Conservation (phyloP, 306 rosid genomes). For the Gynostemma pentaphyllum region DNA sequence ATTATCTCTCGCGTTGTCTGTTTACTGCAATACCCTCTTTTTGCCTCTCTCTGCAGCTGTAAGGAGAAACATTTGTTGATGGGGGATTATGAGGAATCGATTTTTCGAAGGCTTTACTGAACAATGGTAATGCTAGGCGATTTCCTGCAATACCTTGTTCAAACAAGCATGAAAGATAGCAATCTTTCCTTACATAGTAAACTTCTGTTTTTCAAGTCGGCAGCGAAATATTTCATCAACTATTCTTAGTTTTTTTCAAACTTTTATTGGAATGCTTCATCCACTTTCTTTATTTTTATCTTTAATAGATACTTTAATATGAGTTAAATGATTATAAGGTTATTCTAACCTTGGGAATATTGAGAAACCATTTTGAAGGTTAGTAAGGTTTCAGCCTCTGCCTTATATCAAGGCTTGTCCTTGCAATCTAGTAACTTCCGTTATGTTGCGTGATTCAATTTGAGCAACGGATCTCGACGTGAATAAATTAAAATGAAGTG, state of each 20-base stretch:
- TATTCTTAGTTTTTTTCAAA: background rate
- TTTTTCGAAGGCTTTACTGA: background rate
- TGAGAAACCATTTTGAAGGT: background rate
- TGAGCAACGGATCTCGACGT: too few relatives aligned
- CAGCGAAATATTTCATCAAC: background rate
- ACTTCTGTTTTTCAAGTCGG: background rate
- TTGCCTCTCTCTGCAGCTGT: background rate
- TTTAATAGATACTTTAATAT: too few relatives aligned
- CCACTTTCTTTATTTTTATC: too few relatives aligned
- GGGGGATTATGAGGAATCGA: background rate
- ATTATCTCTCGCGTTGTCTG: constrained; percentile 6
- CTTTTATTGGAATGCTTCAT: background rate
- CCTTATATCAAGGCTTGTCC: background rate
- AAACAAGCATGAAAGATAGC: background rate
- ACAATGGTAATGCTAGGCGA: background rate
- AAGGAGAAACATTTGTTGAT: background rate
- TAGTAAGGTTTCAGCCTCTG: background rate
- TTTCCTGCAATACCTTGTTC: background rate
- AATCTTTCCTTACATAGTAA: background rate
- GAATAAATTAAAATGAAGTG: too few relatives aligned
- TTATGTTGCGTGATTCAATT: too few relatives aligned
- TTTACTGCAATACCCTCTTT: constrained; percentile 6
- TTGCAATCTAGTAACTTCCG: too few relatives aligned
- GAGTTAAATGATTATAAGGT: too few relatives aligned
- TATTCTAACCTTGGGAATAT: too few relatives aligned